phyloP scores from a whole-genome alignment of 2,329 filamentous ascomycete species.

The Fusarium ambrosium region DNA sequence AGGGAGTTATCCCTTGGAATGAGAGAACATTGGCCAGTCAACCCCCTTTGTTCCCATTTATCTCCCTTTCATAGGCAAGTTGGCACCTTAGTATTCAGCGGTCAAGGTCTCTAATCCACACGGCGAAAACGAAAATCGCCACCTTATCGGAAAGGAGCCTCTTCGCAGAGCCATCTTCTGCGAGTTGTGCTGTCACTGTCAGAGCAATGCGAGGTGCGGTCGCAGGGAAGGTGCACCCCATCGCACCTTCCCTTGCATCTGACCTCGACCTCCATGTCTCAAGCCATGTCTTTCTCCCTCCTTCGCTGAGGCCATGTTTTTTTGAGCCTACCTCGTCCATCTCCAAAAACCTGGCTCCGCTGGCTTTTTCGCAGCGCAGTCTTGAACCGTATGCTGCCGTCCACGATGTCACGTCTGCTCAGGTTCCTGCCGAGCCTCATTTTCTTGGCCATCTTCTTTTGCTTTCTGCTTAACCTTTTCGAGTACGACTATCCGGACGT shows the following conservation, averaged over 20 bases:
- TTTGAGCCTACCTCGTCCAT: not conserved
- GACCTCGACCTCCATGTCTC: not conserved
- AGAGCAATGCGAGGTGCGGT: not conserved
- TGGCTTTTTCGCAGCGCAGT: too few relatives aligned
- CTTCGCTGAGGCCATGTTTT: not conserved
- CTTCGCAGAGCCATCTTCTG: too few relatives aligned
- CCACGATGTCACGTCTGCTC: not conserved
- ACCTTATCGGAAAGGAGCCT: too few relatives aligned
- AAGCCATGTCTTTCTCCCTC: not conserved
- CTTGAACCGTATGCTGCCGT: not conserved
- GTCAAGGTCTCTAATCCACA: too few relatives aligned
- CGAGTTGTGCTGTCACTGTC: not conserved
- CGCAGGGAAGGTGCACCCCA: not conserved
- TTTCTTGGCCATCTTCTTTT: not conserved
- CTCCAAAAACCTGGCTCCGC: too few relatives aligned
- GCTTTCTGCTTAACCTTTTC: not conserved
- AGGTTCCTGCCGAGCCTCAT: slow-evolving; percentile 6
- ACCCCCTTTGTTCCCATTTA: not conserved
- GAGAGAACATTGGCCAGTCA: not conserved
- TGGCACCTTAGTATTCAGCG: too few relatives aligned
- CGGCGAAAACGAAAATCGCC: too few relatives aligned
- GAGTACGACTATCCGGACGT: not conserved
- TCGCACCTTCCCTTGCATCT: not conserved
- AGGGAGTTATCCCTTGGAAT: not conserved
- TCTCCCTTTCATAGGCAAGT: too few relatives aligned